Evolutionary conservation across 495 filamentous ascomycete species (phyloP), one percentile per base, ranked within the genome.

Genomic region (Aspergillus indologenus): DNA sequence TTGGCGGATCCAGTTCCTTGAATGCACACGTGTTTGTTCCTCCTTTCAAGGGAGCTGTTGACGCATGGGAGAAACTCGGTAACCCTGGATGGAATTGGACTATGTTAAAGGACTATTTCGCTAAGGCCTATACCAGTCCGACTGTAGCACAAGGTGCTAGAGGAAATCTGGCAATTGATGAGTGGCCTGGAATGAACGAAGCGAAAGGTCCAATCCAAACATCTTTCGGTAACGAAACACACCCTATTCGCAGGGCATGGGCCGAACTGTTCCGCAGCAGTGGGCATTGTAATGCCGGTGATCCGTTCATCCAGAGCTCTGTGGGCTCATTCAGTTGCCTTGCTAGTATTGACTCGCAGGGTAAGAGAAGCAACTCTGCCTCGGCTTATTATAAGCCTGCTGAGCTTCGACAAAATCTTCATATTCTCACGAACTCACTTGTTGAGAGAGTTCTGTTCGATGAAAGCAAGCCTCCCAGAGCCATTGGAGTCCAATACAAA

Each of bases 81-180:
- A 52, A 52, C 19, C 49, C 49, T n/a, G 49, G 49, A 52, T 52
- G 49, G 49, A 52, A 52, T 52, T 52, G 49, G 49, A 29, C 49
- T n/a, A 52, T 52, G 49, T 52, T 52, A 52, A 52, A 52, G 49
- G 23, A 52, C 49, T 52, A 52, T 52, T 52, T 52, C 49, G 29
- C 22, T 6, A 52, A 52, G 49, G 22, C 49, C 49, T 52, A 52
- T 34, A 29, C 17, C 23, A 52, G 49, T 52, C 49, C 49, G 23
- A 52, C 49, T 29, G 49, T 52, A 52, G 49, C 49, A 52, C 49
- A 52, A 19, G 49, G n/a, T 52, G 49, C 49, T 29, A 52, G 31
- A 52, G 49, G 31, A 52, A 34, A 34, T n/a, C 49, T 52, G 23
- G 49, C 49, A 52, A 52, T 52, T 31, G 23, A 52, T 3, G 49